Base-by-base conservation (phyloP, 2,329 filamentous ascomycete genomes). In the Aureobasidium sp. region DNA sequence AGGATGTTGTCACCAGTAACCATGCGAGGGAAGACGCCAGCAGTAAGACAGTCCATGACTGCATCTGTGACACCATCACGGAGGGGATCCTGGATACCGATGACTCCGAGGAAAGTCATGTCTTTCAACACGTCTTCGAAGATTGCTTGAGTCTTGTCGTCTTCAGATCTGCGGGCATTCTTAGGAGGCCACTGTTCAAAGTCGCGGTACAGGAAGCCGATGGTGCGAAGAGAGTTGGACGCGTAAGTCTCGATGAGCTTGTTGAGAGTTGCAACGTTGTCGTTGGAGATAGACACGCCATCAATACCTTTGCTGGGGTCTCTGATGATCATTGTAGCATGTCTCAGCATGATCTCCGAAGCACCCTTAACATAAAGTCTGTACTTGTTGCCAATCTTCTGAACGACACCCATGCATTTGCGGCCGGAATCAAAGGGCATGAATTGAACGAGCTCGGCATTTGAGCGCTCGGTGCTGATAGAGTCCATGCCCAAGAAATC, bases 191-290 rank as follows among this genome's bases (percentile, higher is more conserved):
- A 89, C 12, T 67, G 65, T 24, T 69, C 68, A 67, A 94, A 96
- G 68, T 96, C 92, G 62, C 86, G 87, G 75, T 91, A 95, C 59
- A 91, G 81, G 66, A 96, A 82, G 47, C 87, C 90, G 67, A 96
- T 95, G 1, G 92, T 95, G 65, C 92, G 85, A 36, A 96, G 81
- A 8, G 91, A 95, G 20, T 87, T 83, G 29, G 83, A 85, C 10
- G 92, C 92, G 71, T 96, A 96, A 51, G 81, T 83, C 65, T 87
- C 84, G 67, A 96, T 95, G 52, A 91, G 79, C 26, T 80, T 77
- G 66, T 84, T 82, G 65, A 96, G 72, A 3, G 77, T 80, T 41
- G 83, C 77, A 34, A 81, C 79, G 66, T 87, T 84, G 15, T 84
- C 78, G 1, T 77, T 74, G 1, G 82, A 83, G 65, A 92, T 77